Evolutionary conservation across 2,329 filamentous ascomycete genomes (phyloP), one percentile per base, ranked within the genome.

Genomic region (Hymenotorrendiella dingleyae): DNA sequence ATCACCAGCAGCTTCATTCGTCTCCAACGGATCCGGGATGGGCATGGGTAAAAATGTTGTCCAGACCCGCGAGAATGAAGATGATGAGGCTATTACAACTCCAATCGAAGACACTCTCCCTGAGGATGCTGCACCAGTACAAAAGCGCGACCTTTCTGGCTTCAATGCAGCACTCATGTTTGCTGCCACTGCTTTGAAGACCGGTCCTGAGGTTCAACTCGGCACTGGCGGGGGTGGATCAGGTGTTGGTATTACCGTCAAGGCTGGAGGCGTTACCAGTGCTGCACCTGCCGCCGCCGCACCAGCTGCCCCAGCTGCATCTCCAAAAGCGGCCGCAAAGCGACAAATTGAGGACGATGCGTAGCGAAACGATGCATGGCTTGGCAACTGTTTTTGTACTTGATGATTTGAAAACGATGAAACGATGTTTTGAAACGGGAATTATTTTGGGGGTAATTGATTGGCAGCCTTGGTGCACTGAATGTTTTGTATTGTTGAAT

Each of bases 161-260:
- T 73, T 74, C 58, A 64, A 69, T 48, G 64, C 67, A 11, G 70
- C 71, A 1, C 65, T 74, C 12, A 60, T 52, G 36, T 74, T 63
- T 48, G 70, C 71, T 41, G 64, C 69, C 50, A 66, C 64, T 32
- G 70, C 69, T 16, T 59, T 70, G 57, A 62, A 61, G 54, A 67
- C 70, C 53, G 58, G 61, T 26, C 70, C 70, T 49, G 70, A 70
- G 61, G 56, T 73, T 33, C 63, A 73, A 57, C 62, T 74, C 30
- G 70, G 70, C 43, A 70, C 70, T 20, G 65, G 64, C 28, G 59
- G 51, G 23, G 64, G 66, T 44, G 63, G 62, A 43, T 64, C 67
- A 14, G 70, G 70, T 38, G 43, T 54, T 21, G 52, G 52, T 43
- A 54, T 54, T 19, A 51, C 40, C 12, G 46, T 50, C 16, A 43